Evolutionary conservation across 345 rosid genomes (phyloP).

Genomic region (Cardamine occulta): DNA sequence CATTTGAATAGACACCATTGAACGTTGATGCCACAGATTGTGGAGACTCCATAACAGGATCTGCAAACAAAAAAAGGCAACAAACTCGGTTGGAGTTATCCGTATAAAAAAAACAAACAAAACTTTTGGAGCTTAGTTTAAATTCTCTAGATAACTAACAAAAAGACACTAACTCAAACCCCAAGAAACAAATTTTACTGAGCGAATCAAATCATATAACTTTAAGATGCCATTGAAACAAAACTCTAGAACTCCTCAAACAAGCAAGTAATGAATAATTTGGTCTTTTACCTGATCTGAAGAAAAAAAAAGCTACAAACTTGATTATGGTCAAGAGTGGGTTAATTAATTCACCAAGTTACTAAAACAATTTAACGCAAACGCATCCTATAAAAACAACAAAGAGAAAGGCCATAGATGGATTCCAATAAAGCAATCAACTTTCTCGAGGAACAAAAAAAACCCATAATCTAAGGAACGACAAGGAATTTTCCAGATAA

Average conservation of each 20-base stretch:
- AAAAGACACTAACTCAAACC: constrained; percentile 12
- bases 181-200: neutral
- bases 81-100: neutral
- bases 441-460: constrained; percentile 43
- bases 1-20: constrained; percentile 53
- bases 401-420: constrained; percentile 14
- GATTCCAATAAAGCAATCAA: constrained; percentile 42
- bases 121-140: neutral
- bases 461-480: constrained; percentile 38
- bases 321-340: constrained; percentile 21
- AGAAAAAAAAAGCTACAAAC: constrained; percentile 27
- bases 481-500: constrained; percentile 26
- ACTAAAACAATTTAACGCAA: constrained; percentile 16
- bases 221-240: neutral
- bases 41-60: constrained; percentile 80
- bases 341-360: constrained; percentile 10
- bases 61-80: constrained; percentile 32
- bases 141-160: constrained; percentile 1
- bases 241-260: constrained; percentile 21
- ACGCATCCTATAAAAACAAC: constrained; percentile 19
- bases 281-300: constrained; percentile 33
- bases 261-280: neutral
- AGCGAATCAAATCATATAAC: constrained; percentile 2
- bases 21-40: constrained; percentile 84
- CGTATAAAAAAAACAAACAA: neutral